These are phyloP conservation scores for Shiraia sp. DNA, from an alignment of 2,329 filamentous ascomycete genomes.

Conservation along the genomic window DNA sequence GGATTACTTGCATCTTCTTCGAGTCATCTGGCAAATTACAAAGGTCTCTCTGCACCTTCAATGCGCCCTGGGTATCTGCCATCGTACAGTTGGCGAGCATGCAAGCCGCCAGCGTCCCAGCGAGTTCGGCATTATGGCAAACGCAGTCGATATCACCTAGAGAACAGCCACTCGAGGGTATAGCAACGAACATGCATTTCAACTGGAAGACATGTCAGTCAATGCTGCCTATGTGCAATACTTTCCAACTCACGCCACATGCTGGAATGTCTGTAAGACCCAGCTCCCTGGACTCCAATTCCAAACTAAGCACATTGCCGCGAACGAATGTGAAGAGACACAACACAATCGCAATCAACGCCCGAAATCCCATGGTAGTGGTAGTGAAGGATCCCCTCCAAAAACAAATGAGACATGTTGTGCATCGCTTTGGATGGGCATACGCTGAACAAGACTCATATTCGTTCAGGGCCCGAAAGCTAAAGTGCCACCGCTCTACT, in stretches of 20 bases:
- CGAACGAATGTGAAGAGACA: slow-evolving; percentile 4
- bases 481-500: no score
- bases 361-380: slow-evolving; percentile 6
- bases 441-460: no score
- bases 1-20: slow-evolving; percentile 13
- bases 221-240: neutral
- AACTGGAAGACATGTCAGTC: slow-evolving; percentile 6
- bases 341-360: slow-evolving; percentile 7
- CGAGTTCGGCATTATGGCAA: slow-evolving; percentile 15
- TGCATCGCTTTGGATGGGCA: no score
- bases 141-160: slow-evolving; percentile 19
- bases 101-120: slow-evolving; percentile 17
- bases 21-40: slow-evolving; percentile 25
- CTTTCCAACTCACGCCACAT: slow-evolving; percentile 12
- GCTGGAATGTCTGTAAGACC: slow-evolving; percentile 13
- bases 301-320: neutral
- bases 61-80: slow-evolving; percentile 20
- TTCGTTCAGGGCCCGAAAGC: no score
- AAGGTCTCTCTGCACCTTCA: slow-evolving; percentile 20
- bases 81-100: slow-evolving; percentile 34
- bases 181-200: slow-evolving; percentile 11
- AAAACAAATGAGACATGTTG: no score
- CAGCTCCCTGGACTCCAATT: slow-evolving; percentile 5
- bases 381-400: neutral
- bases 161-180: slow-evolving; percentile 18